Evolutionary conservation across 2,329 filamentous ascomycete species (phyloP).

Genomic region (Purpureocillium lavendulum): DNA sequence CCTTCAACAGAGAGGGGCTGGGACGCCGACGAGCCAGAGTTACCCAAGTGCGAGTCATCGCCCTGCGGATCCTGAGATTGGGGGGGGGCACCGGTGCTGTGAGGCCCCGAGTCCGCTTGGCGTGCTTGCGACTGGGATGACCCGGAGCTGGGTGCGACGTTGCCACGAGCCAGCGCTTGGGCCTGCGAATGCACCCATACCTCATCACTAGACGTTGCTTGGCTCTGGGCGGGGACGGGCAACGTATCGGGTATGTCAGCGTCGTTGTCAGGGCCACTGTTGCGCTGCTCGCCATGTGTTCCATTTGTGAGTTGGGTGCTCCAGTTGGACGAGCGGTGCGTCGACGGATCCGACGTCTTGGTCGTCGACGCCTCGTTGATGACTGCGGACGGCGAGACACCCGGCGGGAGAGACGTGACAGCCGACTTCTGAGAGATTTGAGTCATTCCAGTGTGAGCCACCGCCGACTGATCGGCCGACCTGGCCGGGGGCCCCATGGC

Average conservation of each 20-base stretch:
- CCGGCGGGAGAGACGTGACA: constrained; percentile 48
- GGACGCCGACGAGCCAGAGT: constrained; percentile 29
- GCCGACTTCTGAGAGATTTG: constrained; percentile 58
- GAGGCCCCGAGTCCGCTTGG: constrained; percentile 18
- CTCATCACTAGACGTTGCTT: constrained; percentile 42
- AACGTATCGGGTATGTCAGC: constrained; percentile 48
- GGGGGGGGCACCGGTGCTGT: constrained; percentile 24
- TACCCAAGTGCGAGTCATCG: constrained; percentile 11
- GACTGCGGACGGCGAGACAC: constrained; percentile 48
- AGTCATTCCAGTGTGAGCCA: constrained; percentile 37
- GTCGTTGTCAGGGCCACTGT: constrained; percentile 21
- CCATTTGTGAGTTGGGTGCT: constrained; percentile 71
- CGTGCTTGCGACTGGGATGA: constrained; percentile 26
- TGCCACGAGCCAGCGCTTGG: constrained; percentile 36
- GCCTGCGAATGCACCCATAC: constrained; percentile 52
- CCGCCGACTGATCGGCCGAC: constrained; percentile 25
- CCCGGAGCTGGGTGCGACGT: constrained; percentile 24
- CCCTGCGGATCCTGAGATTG: constrained; percentile 23
- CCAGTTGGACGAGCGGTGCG: constrained; percentile 52
- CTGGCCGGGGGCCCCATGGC: constrained; percentile 41
- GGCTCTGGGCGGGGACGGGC: constrained; percentile 32
- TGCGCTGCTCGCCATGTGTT: constrained; percentile 36
- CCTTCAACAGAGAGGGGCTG: constrained; percentile 36
- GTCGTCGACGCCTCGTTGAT: constrained; percentile 88
- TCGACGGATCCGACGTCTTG: constrained; percentile 72